Evolutionary conservation across 441 rosid genomes (phyloP).

Genomic region (Gossypium trilobum): DNA sequence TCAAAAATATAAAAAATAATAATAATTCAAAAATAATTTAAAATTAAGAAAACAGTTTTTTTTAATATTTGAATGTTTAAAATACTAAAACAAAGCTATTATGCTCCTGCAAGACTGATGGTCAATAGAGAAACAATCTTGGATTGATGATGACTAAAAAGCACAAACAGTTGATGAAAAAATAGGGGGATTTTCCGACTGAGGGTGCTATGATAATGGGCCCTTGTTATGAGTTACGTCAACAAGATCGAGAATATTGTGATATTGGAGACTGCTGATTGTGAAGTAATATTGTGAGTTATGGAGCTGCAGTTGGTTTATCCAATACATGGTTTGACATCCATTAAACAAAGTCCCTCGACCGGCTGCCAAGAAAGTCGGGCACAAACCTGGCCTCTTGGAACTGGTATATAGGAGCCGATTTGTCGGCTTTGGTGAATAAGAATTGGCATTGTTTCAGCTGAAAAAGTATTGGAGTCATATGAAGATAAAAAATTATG

Average conservation of each 20-base stretch:
- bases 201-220: background rate
- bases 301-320: background rate
- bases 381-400: background rate
- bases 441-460: background rate
- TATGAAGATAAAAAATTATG: background rate
- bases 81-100: background rate
- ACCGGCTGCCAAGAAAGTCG: background rate
- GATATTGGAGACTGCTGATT: background rate
- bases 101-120: background rate
- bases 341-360: background rate
- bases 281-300: background rate
- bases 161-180: background rate
- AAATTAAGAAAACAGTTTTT: background rate
- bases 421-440: background rate
- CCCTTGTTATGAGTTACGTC: background rate
- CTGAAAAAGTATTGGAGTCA: background rate
- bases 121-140: background rate
- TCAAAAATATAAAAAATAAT: no score
- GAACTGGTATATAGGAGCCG: background rate
- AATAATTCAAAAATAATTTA: background rate
- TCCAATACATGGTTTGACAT: background rate
- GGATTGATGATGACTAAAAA: background rate
- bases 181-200: background rate
- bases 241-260: background rate
- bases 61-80: background rate